Percentiles rank a stretch among this genome's conserved stretches.
Conservation (phyloP, 1,284 basidiomycete species). For the Neotropicomus parvogracilis region DNA sequence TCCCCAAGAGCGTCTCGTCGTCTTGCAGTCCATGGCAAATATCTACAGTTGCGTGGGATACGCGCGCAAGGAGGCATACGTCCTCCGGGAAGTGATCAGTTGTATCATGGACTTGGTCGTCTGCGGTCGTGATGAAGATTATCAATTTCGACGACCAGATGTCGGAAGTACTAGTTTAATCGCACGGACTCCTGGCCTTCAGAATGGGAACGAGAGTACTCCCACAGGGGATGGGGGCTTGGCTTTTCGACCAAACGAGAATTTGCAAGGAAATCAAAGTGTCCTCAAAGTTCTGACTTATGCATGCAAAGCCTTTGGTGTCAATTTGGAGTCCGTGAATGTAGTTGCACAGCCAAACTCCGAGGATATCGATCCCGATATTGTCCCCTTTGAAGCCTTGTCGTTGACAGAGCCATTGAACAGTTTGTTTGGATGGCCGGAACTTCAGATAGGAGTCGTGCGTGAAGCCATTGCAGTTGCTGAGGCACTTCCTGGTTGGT, state of each 20-base stretch:
- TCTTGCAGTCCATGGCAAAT: slow-evolving; percentile 68
- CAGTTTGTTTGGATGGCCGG: slow-evolving; percentile 84
- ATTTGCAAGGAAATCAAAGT: slow-evolving; percentile 73
- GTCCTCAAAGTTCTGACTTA: slow-evolving; percentile 70
- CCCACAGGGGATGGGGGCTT: slow-evolving; percentile 47
- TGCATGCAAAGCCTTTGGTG: slow-evolving; percentile 73
- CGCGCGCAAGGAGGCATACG: slow-evolving; percentile 79
- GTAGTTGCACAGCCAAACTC: slow-evolving; percentile 37
- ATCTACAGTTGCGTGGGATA: slow-evolving; percentile 78
- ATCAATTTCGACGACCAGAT: slow-evolving; percentile 36
- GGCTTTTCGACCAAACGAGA: slow-evolving; percentile 69
- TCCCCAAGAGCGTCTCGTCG: slow-evolving; percentile 66
- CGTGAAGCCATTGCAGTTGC: slow-evolving; percentile 89
- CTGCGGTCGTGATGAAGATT: slow-evolving; percentile 68
- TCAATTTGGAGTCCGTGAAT: slow-evolving; percentile 68
- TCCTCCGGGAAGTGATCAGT: slow-evolving; percentile 80
- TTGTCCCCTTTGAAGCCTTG: slow-evolving; percentile 20
- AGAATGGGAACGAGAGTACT: slow-evolving; percentile 32
- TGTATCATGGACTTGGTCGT: slow-evolving; percentile 78
- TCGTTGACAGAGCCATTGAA: slow-evolving; percentile 32
- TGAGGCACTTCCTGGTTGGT: slow-evolving; percentile 84
- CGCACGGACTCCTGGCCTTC: slow-evolving; percentile 30
- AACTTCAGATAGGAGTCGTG: slow-evolving; percentile 86
- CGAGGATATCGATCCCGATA: slow-evolving; percentile 22
- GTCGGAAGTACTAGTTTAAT: slow-evolving; percentile 46